Conservation (phyloP, 169 alveolate species). For the Toxoplasma gondii region DNA sequence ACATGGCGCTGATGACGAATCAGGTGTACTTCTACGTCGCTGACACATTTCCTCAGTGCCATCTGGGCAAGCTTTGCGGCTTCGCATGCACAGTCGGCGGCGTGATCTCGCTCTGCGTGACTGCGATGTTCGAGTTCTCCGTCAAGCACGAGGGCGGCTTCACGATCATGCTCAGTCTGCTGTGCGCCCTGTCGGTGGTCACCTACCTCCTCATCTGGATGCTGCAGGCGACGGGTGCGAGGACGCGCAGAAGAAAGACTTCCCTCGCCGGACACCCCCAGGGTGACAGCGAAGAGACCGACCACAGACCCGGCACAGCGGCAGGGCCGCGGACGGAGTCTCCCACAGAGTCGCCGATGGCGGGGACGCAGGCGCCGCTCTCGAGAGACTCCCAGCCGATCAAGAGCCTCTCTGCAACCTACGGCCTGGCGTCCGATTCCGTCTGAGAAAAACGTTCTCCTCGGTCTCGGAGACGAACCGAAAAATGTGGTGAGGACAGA, state of each 20-base stretch:
- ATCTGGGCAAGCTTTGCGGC: conserved; percentile 46
- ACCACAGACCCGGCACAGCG: not conserved
- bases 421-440: not conserved
- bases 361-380: too few relatives aligned
- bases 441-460: not conserved
- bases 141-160: conserved; percentile 23
- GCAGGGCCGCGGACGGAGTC: not conserved
- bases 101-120: conserved; percentile 24
- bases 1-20: conserved; percentile 32
- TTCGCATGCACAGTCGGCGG: conserved; percentile 42
- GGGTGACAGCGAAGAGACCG: not conserved
- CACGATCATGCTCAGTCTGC: not conserved
- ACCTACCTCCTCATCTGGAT: not conserved
- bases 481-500: too few relatives aligned
- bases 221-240: not conserved
- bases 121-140: conserved; percentile 50
- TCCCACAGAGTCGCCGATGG: too few relatives aligned
- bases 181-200: not conserved
- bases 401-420: not conserved
- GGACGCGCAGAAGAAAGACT: not conserved
- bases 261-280: not conserved
- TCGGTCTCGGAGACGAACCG: not conserved
- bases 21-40: conserved; percentile 33
- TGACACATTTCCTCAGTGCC: not conserved
- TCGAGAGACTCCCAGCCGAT: not conserved